Evolutionary conservation across 257 asterid genomes (phyloP).

Genomic region (Solanum gracilifrons): DNA sequence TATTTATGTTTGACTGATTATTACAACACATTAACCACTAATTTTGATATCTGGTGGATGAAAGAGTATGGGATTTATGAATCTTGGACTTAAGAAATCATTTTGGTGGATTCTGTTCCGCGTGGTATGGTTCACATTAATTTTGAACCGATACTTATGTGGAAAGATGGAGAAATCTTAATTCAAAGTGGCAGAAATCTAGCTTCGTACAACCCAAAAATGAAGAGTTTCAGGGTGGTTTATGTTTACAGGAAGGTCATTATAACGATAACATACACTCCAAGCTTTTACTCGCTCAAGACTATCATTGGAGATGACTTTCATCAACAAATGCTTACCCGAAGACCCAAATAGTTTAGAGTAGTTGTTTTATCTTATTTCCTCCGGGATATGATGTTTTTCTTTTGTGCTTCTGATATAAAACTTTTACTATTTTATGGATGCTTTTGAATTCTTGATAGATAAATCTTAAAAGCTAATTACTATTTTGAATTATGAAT

Average conservation of each 20-base stretch:
- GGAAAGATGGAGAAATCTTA: neutral
- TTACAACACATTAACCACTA: neutral
- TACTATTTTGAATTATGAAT: too few relatives aligned
- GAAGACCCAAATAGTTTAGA: neutral
- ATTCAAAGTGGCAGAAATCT: neutral
- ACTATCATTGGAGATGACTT: neutral
- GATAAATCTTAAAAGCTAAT: too few relatives aligned
- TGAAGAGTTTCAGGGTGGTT: neutral
- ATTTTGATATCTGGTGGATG: neutral
- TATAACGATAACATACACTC: neutral
- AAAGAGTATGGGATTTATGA: neutral
- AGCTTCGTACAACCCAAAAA: neutral
- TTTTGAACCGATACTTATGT: neutral
- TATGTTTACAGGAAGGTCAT: neutral
- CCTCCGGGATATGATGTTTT: neutral
- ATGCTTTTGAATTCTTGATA: too few relatives aligned
- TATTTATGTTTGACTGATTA: neutral
- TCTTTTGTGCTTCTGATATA: too few relatives aligned
- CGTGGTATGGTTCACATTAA: neutral
- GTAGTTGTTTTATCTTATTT: neutral
- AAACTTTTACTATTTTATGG: too few relatives aligned
- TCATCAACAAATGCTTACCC: neutral
- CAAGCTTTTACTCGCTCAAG: neutral
- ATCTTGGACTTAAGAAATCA: neutral
- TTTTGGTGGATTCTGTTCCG: neutral